Evolutionary conservation across 805 yeast species (phyloP).

Genomic region (Kuraishia ogatae): DNA sequence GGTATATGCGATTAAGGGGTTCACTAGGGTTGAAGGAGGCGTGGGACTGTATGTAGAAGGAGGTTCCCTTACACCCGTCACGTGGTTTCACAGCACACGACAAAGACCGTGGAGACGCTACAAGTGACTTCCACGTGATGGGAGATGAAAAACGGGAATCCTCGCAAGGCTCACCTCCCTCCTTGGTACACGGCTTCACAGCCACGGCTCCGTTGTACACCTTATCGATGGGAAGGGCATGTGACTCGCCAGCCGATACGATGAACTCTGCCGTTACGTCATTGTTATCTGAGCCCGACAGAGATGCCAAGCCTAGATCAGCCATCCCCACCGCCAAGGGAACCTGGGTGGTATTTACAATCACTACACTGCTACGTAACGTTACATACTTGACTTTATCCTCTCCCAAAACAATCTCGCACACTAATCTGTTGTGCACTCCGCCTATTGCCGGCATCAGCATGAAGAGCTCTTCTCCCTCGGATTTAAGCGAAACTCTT

Average conservation of each 20-base stretch:
- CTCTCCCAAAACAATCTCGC: conserved; percentile 59
- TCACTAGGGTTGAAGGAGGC: conserved; percentile 59
- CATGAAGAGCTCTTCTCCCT: conserved; percentile 73
- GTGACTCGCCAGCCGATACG: conserved; percentile 46
- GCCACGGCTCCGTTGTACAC: conserved; percentile 52
- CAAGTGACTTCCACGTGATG: not conserved
- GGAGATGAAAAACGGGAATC: not conserved
- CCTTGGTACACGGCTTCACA: conserved; percentile 49
- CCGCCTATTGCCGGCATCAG: conserved; percentile 45
- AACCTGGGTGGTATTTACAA: conserved; percentile 62
- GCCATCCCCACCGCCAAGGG: conserved; percentile 35
- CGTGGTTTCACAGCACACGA: not conserved
- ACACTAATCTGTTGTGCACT: conserved; percentile 65
- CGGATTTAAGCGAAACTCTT: conserved; percentile 61
- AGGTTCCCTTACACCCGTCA: conserved; percentile 20
- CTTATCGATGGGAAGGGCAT: conserved; percentile 66
- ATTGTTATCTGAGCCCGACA: conserved; percentile 18
- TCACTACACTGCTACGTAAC: conserved; percentile 66
- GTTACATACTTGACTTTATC: conserved; percentile 74
- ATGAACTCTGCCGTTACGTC: conserved; percentile 15
- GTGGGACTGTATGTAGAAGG: conserved; percentile 51
- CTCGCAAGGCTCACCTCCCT: not conserved
- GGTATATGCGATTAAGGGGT: conserved; percentile 67
- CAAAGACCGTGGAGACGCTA: not conserved
- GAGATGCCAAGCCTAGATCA: conserved; percentile 19